Conservation (phyloP, 257 asterid genomes). For the Linaria vulgaris region DNA sequence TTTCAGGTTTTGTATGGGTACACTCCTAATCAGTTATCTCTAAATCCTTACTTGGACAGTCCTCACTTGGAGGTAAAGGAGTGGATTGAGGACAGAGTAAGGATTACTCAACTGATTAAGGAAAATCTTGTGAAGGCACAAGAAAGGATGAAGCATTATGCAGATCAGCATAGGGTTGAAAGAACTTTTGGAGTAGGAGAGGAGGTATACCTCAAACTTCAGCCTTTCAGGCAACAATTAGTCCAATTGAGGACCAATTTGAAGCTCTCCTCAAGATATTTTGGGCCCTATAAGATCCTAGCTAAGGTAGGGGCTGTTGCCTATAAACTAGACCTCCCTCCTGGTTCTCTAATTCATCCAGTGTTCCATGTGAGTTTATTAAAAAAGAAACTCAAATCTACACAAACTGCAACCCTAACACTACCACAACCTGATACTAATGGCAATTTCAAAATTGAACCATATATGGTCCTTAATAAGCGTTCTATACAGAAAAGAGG, state of each 20-base stretch:
- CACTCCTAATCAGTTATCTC: neutral
- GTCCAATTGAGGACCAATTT: no score
- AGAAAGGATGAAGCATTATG: neutral
- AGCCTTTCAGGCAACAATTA: no score
- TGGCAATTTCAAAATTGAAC: neutral
- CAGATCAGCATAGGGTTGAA: neutral
- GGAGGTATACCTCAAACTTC: no score
- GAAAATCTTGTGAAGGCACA: neutral
- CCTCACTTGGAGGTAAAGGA: neutral
- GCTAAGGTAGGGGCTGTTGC: no score
- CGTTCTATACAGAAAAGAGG: neutral
- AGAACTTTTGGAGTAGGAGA: neutral
- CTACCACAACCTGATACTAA: neutral
- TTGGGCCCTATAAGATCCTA: no score
- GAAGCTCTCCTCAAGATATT: no score
- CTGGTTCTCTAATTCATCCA: no score
- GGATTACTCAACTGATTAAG: neutral
- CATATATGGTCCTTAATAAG: neutral
- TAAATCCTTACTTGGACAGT: neutral
- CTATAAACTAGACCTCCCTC: no score
- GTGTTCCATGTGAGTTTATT: no score
- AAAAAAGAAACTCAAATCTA: no score
- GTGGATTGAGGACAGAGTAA: no score
- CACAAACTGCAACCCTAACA: neutral
- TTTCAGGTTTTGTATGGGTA: neutral